Percentiles rank a stretch among this genome's conserved stretches.
Evolutionary conservation across 805 yeast genomes (phyloP).

Genomic region (Saccharomycopsis fibuligera): DNA sequence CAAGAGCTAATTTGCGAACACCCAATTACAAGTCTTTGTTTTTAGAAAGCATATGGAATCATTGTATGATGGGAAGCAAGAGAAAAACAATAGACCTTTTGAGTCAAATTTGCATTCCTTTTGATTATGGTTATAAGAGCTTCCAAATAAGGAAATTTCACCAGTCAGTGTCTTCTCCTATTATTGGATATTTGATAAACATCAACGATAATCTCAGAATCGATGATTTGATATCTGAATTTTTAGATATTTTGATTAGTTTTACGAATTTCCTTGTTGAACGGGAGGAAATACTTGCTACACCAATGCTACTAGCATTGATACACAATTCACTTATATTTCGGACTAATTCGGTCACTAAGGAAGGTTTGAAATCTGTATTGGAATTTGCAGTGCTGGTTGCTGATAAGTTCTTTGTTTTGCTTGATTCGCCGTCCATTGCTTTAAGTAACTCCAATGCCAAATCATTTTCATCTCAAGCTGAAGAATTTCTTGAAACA

Average conservation of each 20-base stretch:
- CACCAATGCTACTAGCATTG: conserved; percentile 58
- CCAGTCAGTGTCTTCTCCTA: conserved; percentile 30
- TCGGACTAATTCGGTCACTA: conserved; percentile 54
- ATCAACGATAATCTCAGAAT: conserved; percentile 40
- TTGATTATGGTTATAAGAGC: conserved; percentile 25
- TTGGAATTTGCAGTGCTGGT: conserved; percentile 14
- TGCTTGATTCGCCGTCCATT: conserved; percentile 24
- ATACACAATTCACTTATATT: conserved; percentile 50
- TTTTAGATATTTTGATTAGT: conserved; percentile 31
- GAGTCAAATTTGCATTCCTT: conserved; percentile 29
- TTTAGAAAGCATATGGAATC: conserved; percentile 31
- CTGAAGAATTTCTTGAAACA: conserved; percentile 9
- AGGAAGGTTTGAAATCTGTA: conserved; percentile 29
- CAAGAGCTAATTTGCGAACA: not conserved
- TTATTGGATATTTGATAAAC: conserved; percentile 38
- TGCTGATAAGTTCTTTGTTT: conserved; percentile 19
- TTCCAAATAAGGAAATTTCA: conserved; percentile 25
- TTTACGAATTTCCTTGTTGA: conserved; percentile 26
- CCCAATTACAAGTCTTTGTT: conserved; percentile 36
- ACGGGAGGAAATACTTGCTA: conserved; percentile 24
- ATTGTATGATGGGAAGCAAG: conserved; percentile 32
- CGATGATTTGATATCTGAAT: conserved; percentile 42
- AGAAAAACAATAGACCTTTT: conserved; percentile 31
- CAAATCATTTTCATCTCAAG: conserved; percentile 5
- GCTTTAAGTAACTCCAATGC: conserved; percentile 14